These are phyloP conservation scores for Calonectria pteridis DNA, from an alignment of 2,329 filamentous ascomycete species.

Conservation along the genomic window DNA sequence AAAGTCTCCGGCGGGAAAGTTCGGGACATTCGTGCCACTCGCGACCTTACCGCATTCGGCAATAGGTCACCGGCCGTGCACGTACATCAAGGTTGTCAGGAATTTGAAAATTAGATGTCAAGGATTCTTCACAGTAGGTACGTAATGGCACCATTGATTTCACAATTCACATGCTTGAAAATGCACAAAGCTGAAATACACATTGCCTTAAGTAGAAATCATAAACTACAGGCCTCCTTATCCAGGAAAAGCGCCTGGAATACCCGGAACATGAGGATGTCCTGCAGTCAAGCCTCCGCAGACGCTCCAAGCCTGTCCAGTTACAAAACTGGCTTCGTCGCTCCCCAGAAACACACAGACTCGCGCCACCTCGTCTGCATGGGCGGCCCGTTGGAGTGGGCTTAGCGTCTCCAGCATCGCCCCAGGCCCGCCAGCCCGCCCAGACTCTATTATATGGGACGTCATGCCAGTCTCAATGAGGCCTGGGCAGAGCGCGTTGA, in stretches of 20 bases:
- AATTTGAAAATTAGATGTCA: background rate
- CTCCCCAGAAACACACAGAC: background rate
- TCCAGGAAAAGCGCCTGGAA: background rate
- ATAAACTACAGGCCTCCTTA: background rate
- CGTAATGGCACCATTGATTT: too few relatives aligned
- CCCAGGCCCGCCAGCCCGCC: background rate
- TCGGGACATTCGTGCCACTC: background rate
- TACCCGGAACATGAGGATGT: background rate
- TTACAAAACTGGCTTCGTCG: background rate
- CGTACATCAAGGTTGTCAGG: too few relatives aligned
- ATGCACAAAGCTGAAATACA: background rate
- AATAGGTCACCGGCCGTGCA: background rate
- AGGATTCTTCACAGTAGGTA: background rate
- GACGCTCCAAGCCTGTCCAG: background rate
- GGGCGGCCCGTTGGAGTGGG: background rate
- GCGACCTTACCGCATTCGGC: background rate
- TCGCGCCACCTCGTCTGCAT: background rate
- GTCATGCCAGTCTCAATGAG: background rate
- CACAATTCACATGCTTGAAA: background rate
- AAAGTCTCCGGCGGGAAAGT: background rate
- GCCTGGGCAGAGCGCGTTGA: background rate
- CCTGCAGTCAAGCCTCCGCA: slow-evolving; percentile 4
- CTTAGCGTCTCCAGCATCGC: background rate
- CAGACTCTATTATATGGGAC: background rate
- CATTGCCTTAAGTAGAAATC: background rate